Conservation (phyloP, 148 eudicot genomes). For the Chenopodium album region DNA sequence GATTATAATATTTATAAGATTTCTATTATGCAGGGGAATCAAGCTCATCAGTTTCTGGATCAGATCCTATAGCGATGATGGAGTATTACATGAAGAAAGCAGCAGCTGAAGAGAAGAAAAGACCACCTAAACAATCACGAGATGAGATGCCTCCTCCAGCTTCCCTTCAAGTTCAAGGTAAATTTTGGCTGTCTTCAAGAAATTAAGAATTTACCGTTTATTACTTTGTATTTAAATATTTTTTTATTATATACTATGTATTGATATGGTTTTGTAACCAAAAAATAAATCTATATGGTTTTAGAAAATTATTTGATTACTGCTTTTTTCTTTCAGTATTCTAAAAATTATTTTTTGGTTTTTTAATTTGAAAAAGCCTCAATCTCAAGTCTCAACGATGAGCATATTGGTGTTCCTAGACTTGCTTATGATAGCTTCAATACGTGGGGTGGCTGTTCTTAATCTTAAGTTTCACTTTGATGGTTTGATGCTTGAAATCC, state of each 20-base stretch:
- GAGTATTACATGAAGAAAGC: constrained; percentile 94
- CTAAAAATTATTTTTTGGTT: neutral
- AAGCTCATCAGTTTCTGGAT: constrained; percentile 41
- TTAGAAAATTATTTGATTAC: neutral
- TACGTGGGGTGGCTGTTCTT: neutral
- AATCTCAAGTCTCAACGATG: neutral
- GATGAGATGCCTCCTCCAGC: constrained; percentile 99
- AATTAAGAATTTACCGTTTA: neutral
- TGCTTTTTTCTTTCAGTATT: neutral
- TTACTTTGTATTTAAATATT: no score
- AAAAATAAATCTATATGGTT: neutral
- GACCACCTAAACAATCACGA: constrained; percentile 70
- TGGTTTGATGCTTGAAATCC: neutral
- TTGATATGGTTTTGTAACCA: no score
- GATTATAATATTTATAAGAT: constrained; percentile 4
- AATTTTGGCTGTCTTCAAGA: constrained; percentile 1
- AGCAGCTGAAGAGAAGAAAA: constrained; percentile 81
- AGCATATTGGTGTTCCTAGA: neutral
- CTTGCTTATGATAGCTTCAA: neutral
- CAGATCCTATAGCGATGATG: constrained; percentile 96
- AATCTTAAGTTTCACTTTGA: neutral
- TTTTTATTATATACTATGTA: no score
- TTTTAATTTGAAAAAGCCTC: neutral
- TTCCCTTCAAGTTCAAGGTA: constrained; percentile 91
- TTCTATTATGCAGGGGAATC: constrained; percentile 49